A percentile compares a stretch with the other conserved stretches of the same genome.
Evolutionary conservation across 2,329 filamentous ascomycete genomes (phyloP).

Genomic region (Aspergillus carbonarius): DNA sequence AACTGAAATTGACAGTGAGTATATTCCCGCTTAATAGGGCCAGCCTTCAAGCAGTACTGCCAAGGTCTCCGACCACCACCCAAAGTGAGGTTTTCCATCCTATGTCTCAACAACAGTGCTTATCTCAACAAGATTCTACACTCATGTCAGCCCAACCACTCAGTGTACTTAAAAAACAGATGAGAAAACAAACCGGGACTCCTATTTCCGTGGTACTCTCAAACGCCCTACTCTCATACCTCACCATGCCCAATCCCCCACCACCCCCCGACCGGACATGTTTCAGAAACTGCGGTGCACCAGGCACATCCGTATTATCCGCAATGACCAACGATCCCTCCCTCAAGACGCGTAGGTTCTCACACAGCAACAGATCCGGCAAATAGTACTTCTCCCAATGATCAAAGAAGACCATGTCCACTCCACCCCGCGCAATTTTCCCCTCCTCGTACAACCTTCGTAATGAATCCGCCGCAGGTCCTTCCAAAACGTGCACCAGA

Average conservation of each 20-base stretch:
- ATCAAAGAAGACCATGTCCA: constrained; percentile 41
- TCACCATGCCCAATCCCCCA: constrained; percentile 12
- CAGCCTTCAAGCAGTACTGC: too few relatives aligned
- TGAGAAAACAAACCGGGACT: constrained; percentile 10
- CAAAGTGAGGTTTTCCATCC: too few relatives aligned
- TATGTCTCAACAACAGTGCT: constrained; percentile 15
- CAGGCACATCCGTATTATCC: constrained; percentile 43
- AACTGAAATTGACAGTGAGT: too few relatives aligned
- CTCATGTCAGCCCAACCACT: neutral
- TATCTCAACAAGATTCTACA: constrained; percentile 19
- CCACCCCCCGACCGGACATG: constrained; percentile 36
- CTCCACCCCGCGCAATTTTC: constrained; percentile 19
- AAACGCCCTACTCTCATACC: constrained; percentile 25
- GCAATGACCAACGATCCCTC: constrained; percentile 37
- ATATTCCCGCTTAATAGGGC: too few relatives aligned
- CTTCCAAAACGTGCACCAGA: constrained; percentile 34
- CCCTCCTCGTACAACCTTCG: constrained; percentile 28
- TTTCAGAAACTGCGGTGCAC: constrained; percentile 42
- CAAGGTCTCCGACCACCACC: too few relatives aligned
- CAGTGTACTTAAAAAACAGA: neutral
- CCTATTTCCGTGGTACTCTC: constrained; percentile 4
- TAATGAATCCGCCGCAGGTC: constrained; percentile 30
- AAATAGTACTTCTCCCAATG: constrained; percentile 39
- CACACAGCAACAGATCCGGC: constrained; percentile 34
- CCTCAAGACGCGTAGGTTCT: constrained; percentile 33